These are phyloP conservation scores for Zygosaccharomyces bisporus DNA, from an alignment of 805 yeast genomes.

Conservation along the genomic window DNA sequence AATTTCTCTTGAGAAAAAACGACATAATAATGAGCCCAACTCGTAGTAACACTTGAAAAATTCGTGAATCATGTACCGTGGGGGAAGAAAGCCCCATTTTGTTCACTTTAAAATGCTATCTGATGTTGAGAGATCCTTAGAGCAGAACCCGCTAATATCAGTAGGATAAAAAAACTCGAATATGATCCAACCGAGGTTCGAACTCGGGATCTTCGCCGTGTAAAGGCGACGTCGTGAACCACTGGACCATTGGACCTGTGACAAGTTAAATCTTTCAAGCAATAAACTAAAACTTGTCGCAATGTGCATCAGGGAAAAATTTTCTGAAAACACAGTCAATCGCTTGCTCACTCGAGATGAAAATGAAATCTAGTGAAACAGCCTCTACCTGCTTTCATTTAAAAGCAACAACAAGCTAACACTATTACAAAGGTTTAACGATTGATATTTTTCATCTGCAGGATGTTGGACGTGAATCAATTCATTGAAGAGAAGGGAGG, in stretches of 20 bases:
- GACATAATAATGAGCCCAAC: no score
- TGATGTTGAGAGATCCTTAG: no score
- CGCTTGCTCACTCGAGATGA: neutral
- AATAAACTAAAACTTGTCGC: neutral
- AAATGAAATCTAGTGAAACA: slow-evolving; percentile 1
- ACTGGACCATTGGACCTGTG: slow-evolving; percentile 39
- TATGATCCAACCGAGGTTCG: slow-evolving; percentile 39
- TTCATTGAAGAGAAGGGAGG: slow-evolving; percentile 98
- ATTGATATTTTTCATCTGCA: slow-evolving; percentile 3
- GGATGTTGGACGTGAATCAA: slow-evolving; percentile 87
- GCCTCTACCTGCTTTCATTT: slow-evolving; percentile 6
- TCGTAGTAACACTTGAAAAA: no score
- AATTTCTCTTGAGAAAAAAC: no score
- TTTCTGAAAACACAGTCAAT: slow-evolving; percentile 4
- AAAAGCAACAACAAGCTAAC: no score
- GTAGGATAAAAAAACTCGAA: slow-evolving; percentile 13
- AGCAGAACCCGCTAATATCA: no score
- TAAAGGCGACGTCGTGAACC: slow-evolving; percentile 42
- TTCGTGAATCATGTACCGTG: no score
- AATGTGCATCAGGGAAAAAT: slow-evolving; percentile 7
- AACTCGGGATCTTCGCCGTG: slow-evolving; percentile 43
- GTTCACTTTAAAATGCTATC: no score
- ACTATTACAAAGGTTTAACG: neutral
- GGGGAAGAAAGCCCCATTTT: no score
- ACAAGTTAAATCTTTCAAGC: slow-evolving; percentile 11